These are phyloP conservation scores for Phlebopus sp. DNA, from an alignment of 1,284 basidiomycete species.

Conservation along the genomic window DNA sequence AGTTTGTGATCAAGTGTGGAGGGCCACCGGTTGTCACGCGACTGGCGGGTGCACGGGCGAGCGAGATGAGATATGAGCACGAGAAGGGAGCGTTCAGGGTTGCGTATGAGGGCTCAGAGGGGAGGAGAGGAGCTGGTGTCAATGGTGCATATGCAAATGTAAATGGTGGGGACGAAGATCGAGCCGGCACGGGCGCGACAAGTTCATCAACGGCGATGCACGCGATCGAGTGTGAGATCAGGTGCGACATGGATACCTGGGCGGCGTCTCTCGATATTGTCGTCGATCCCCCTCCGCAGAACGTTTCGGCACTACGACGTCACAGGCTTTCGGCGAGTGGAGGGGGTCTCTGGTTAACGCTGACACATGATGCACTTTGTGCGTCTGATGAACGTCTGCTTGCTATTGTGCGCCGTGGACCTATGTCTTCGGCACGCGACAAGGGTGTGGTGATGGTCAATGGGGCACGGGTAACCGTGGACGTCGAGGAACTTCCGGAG, in stretches of 20 bases:
- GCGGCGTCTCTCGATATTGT: slow-evolving; percentile 84
- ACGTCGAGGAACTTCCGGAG: slow-evolving; percentile 87
- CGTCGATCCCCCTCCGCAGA: slow-evolving; percentile 90
- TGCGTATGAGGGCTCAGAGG: slow-evolving; percentile 77
- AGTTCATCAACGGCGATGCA: slow-evolving; percentile 32
- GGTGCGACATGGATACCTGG: slow-evolving; percentile 95
- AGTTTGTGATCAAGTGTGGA: slow-evolving; percentile 93
- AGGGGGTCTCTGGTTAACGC: slow-evolving; percentile 94
- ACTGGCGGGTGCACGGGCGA: slow-evolving; percentile 75
- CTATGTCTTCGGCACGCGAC: slow-evolving; percentile 56
- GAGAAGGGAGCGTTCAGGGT: slow-evolving; percentile 81
- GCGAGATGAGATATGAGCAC: slow-evolving; percentile 81
- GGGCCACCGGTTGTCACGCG: slow-evolving; percentile 90
- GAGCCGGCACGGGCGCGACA: background rate
- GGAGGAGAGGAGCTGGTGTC: slow-evolving; percentile 40
- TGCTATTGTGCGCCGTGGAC: slow-evolving; percentile 76
- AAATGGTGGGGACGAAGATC: slow-evolving; percentile 11
- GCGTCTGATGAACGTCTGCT: slow-evolving; percentile 76
- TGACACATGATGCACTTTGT: slow-evolving; percentile 82
- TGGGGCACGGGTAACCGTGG: slow-evolving; percentile 83
- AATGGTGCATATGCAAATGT: slow-evolving; percentile 13
- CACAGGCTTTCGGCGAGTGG: slow-evolving; percentile 87
- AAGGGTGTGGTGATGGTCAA: slow-evolving; percentile 87
- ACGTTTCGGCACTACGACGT: slow-evolving; percentile 80
- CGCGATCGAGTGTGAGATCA: slow-evolving; percentile 87